Evolutionary conservation across 805 yeast species (phyloP).

Genomic region (Wickerhamiella lipophila): DNA sequence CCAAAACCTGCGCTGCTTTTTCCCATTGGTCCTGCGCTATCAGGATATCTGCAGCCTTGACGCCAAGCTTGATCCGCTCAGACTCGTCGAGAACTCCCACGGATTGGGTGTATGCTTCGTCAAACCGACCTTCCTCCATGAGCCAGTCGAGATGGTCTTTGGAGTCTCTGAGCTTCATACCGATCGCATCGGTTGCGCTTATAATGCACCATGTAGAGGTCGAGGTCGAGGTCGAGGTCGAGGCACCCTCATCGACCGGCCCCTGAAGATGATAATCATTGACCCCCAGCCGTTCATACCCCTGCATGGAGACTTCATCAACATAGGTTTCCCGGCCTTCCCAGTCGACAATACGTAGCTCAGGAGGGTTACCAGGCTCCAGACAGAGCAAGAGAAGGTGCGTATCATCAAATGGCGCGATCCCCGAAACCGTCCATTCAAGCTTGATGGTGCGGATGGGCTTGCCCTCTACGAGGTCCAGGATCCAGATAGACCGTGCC

Average conservation of each 20-base stretch:
- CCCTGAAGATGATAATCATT: slow-evolving; percentile 47
- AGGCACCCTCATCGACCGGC: neutral
- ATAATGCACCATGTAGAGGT: slow-evolving; percentile 44
- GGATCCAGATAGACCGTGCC: slow-evolving; percentile 65
- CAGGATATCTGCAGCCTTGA: slow-evolving; percentile 35
- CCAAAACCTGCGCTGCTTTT: slow-evolving; percentile 41
- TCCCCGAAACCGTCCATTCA: slow-evolving; percentile 51
- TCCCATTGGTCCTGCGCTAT: slow-evolving; percentile 38
- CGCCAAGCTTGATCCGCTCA: slow-evolving; percentile 35
- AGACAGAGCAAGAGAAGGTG: slow-evolving; percentile 48
- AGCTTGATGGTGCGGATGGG: slow-evolving; percentile 1
- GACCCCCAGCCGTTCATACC: slow-evolving; percentile 46
- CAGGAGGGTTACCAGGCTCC: slow-evolving; percentile 37
- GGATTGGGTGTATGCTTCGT: slow-evolving; percentile 48
- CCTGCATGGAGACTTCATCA: slow-evolving; percentile 61
- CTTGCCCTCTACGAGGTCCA: slow-evolving; percentile 25
- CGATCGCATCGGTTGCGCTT: slow-evolving; percentile 70
- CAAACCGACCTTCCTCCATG: slow-evolving; percentile 38
- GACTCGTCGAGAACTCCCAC: neutral
- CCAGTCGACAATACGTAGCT: slow-evolving; percentile 54
- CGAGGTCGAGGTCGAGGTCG: slow-evolving; percentile 17
- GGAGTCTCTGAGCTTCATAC: slow-evolving; percentile 57
- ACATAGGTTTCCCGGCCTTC: slow-evolving; percentile 64
- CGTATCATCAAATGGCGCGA: slow-evolving; percentile 63
- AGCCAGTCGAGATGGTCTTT: slow-evolving; percentile 68